These are phyloP conservation scores for Suillus plorans DNA, from an alignment of 768 basidiomycete species.

Conservation along the genomic window DNA sequence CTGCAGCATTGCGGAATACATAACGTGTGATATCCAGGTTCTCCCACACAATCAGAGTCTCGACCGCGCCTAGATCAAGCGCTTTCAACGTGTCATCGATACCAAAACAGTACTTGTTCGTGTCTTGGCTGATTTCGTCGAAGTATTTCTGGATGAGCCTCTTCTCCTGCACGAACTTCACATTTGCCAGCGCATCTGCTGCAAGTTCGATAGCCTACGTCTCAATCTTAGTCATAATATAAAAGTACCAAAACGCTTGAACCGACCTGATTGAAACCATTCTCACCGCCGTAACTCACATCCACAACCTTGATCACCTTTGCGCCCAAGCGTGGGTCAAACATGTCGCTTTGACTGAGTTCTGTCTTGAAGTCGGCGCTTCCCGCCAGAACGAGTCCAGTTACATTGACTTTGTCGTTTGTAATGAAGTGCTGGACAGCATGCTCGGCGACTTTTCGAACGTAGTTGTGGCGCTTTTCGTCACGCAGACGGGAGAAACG, in stretches of 20 bases:
- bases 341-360: slow-evolving; percentile 93
- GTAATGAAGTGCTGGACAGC: slow-evolving; percentile 99
- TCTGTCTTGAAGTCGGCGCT: slow-evolving; percentile 99
- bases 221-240: slow-evolving; percentile 9
- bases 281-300: slow-evolving; percentile 97
- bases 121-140: slow-evolving; percentile 98
- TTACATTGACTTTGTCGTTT: slow-evolving; percentile 97
- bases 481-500: slow-evolving; percentile 99
- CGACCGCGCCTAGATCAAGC: slow-evolving; percentile 93
- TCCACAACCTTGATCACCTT: slow-evolving; percentile 99
- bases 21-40: slow-evolving; percentile 91
- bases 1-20: slow-evolving; percentile 86
- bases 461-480: slow-evolving; percentile 99
- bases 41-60: slow-evolving; percentile 98
- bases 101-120: slow-evolving; percentile 95
- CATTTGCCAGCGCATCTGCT: slow-evolving; percentile 92
- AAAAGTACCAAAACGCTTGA: background rate
- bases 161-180: slow-evolving; percentile 99
- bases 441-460: slow-evolving; percentile 95
- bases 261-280: slow-evolving; percentile 97
- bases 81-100: slow-evolving; percentile 96
- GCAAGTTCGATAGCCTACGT: slow-evolving; percentile 92
- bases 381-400: slow-evolving; percentile 93
- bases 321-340: slow-evolving; percentile 81
- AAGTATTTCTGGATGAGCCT: slow-evolving; percentile 97